Base-by-base conservation (phyloP, 805 yeast species). In the Komagataella kurtzmanii region DNA sequence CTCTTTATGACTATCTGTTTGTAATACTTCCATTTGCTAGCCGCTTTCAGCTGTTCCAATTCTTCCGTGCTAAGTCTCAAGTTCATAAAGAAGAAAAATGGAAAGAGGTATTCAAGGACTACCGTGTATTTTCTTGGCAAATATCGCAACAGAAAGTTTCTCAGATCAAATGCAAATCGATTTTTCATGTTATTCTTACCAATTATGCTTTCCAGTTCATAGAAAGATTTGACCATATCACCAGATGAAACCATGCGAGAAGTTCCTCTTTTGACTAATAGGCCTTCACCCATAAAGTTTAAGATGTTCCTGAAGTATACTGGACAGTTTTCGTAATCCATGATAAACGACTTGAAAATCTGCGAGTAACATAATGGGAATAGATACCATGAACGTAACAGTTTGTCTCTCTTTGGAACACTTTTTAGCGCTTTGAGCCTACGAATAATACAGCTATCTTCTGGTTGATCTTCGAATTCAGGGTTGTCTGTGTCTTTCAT, bases 301-400 rank as follows among this genome's bases (percentile, higher is more conserved):
- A 54, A 46, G 21, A 52, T 46, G 17, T 49, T 54, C 6, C 51
- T 30, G 44, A 57, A 59, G 24, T 57, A 54, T 10, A 51, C 49
- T 1, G 60, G 60, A 36, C 61, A 57, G n/a, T 49, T 50, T 6
- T 53, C 53, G 18, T 24, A 53, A 12, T 52, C 50, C 17, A 54
- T 14, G 6, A 49, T 24, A 49, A 50, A 57, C 17, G 52, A 47
- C 19, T 50, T 52, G 44, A 51, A 57, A n/a, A 59, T 54, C 3
- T 54, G 21, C 6, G 60, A 55, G 46, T 54, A 59, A 50, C 59
- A 57, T 8, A 54, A 21, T 4, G 61, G 61, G 40, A 59, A 57
- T 5, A 57, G 47, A 5, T 55, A 46, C 61, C 61, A 59, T 14
- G 61, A 59, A 44, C 40, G 40, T 5, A 30, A 14, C n/a, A 30